Evolutionary conservation across 306 rosid species (phyloP), one percentile per base, ranked within the genome.

Genomic region (Sophora flavescens): DNA sequence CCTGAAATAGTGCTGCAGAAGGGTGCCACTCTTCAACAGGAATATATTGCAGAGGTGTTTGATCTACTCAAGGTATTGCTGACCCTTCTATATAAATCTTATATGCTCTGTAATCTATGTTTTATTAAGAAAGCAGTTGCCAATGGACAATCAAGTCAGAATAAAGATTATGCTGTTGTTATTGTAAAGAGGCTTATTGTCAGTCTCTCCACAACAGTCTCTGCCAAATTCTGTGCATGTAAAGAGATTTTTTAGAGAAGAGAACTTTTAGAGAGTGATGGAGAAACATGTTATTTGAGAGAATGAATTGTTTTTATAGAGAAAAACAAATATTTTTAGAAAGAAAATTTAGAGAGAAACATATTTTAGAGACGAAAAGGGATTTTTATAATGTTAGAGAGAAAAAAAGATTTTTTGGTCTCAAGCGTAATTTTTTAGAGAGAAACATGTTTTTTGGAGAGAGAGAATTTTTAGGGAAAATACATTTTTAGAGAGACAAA

Each of bases 1-100:
- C 98, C 98, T 2, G 98, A 95, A 85, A 95, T 90, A 85, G 98
- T 95, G 79, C 98, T 92, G 73, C 98, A 95, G 80, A 95, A 92
- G 76, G 98, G 98, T 68, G 98, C 98, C 58, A 95, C 74, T 79
- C 93, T 95, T 77, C 98, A 95, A 58, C 98, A 95, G 80, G 92
- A 95, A 78, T 95, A 90, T 85, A 52, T 95, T 64, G 96, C 98
- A 0, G 96, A 92, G 84, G 96, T 95, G 85, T 95, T 95, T 57
- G 98, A 95, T 80, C 91, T 95, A 72, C 89, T 95, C 44, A 90
- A 92, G 98, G 97, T 95, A 94, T 53, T 35, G 60, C 69, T 56
- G 33, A 14, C 42, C 48, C 50, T 48, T 68, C 53, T 68, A 32
- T 56, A 48, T 30, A n/a, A 45, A 33, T 64, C 52, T 22, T 22